These are phyloP conservation scores for Sclerotinia nivalis DNA, from an alignment of 2,329 filamentous ascomycete species.

Conservation along the genomic window DNA sequence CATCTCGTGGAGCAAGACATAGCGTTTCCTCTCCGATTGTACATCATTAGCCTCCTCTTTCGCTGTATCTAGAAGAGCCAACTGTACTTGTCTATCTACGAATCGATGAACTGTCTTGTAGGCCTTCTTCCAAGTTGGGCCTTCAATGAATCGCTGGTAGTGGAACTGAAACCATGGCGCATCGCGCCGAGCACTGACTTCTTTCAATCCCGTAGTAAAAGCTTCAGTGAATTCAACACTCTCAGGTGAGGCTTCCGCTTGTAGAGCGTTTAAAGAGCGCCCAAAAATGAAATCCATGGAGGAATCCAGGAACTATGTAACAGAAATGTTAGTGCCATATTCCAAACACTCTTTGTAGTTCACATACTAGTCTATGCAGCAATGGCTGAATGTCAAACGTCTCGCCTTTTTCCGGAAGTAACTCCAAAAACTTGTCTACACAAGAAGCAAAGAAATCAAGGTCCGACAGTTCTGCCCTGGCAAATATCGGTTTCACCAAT, in stretches of 20 bases:
- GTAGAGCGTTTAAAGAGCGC: not conserved
- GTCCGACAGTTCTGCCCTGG: conserved; percentile 17
- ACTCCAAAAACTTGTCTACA: conserved; percentile 10
- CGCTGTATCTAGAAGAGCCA: conserved; percentile 22
- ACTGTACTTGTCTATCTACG: conserved; percentile 22
- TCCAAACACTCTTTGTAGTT: not conserved
- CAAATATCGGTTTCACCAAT: conserved; percentile 19
- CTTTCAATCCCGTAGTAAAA: not conserved
- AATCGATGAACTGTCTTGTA: conserved; percentile 16
- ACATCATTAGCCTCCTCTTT: not conserved
- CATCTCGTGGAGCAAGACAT: conserved; percentile 18
- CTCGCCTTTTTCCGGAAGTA: conserved; percentile 6
- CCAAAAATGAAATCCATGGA: conserved; percentile 21
- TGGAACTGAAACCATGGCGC: conserved; percentile 8
- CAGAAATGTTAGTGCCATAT: not conserved
- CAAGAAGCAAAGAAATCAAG: not conserved
- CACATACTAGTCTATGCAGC: conserved; percentile 13
- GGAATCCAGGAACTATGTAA: conserved; percentile 9
- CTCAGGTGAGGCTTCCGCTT: conserved; percentile 9
- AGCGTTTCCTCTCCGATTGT: not conserved
- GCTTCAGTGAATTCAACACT: conserved; percentile 11
- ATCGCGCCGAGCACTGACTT: not conserved
- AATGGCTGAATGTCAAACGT: conserved; percentile 21
- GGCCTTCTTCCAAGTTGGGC: not conserved
- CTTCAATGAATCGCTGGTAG: not conserved